These are phyloP conservation scores for Cubamyces lactineus DNA, from an alignment of 768 basidiomycete species.

Conservation along the genomic window DNA sequence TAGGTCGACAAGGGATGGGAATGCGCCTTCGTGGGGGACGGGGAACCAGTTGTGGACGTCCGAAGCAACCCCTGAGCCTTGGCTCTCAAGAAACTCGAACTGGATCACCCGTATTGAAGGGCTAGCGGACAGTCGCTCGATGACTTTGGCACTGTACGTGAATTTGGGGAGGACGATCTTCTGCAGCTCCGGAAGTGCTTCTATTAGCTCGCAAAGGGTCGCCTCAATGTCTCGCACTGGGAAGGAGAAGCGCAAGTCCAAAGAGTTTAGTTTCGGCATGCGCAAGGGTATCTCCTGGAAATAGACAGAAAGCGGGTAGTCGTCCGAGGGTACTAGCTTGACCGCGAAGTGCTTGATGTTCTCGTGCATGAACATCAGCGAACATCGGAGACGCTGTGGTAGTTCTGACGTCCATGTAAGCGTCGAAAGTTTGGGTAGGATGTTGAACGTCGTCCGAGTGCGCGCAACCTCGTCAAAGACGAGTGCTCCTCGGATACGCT, in stretches of 20 bases:
- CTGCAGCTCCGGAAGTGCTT: conserved; percentile 46
- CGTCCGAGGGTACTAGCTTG: conserved; percentile 36
- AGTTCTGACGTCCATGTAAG: conserved; percentile 49
- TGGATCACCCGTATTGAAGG: conserved; percentile 50
- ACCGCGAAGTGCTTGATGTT: conserved; percentile 46
- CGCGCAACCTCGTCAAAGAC: conserved; percentile 61
- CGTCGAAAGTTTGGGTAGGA: conserved; percentile 57
- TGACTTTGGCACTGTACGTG: conserved; percentile 48
- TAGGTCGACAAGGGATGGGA: conserved; percentile 57
- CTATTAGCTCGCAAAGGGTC: conserved; percentile 44
- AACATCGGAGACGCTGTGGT: conserved; percentile 37
- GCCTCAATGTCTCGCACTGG: conserved; percentile 46
- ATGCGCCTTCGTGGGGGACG: conserved; percentile 48
- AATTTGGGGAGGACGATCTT: conserved; percentile 56
- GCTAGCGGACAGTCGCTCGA: conserved; percentile 50
- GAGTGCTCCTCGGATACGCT: conserved; percentile 27
- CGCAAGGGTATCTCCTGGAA: conserved; percentile 48
- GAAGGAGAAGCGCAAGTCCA: conserved; percentile 50
- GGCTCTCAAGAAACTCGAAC: conserved; percentile 52
- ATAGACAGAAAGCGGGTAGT: conserved; percentile 34
- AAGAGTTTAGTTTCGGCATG: conserved; percentile 51
- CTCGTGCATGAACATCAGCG: conserved; percentile 61
- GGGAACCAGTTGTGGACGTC: conserved; percentile 53
- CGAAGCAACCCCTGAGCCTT: conserved; percentile 48
- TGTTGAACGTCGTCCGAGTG: conserved; percentile 53